Base-by-base conservation (phyloP, 768 basidiomycete species). In the Chalciporus sphaerocephalus region DNA sequence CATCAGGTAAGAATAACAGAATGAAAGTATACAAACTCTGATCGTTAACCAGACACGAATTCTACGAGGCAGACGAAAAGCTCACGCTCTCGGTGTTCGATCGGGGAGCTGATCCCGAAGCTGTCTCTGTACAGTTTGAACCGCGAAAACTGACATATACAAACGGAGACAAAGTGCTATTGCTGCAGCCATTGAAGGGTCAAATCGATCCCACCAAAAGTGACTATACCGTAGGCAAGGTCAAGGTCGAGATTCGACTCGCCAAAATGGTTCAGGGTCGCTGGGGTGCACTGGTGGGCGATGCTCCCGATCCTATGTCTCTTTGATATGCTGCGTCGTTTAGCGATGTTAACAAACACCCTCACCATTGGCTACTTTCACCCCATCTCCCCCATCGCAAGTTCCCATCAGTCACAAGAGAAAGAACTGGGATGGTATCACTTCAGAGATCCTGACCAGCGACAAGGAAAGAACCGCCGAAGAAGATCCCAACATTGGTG, bases 381-480 rank as follows among this genome's bases (percentile, higher is more conserved):
- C 69, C 13, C 62, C 71, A 27, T 61, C 71, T 1, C 64, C 72
- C n/a, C 54, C 65, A 8, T 38, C 62, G 38, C 44, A 56, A 22
- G 38, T 67, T 3, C 57, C 57, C 25, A 64, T 66, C 52, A 74
- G 70, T 58, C 57, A 67, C 42, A 71, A 68, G 51, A 69, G 59
- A 50, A 93, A 89, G 73, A 92, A 99, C 57, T 99, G 95, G 95
- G 93, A 95, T 44, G 79, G 76, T 6, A 78, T 94, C 53, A 87
- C 89, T 3, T 74, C 73, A 24, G 70, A 75, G 16, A 85, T 90
- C 48, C 79, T 87, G 28, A 66, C 69, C 15, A 62, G 69, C 6
- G 91, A 92, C 2, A 87, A 87, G 59, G 81, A 87, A 35, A 83
- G 76, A 59, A 69, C 77, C 3, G 67, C 74, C 4, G 76, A 85